Evolutionary conservation across 371 early-diverging fungal genomes (phyloP), one percentile per base, ranked within the genome.

Genomic region (Synchytrium microbalum): DNA sequence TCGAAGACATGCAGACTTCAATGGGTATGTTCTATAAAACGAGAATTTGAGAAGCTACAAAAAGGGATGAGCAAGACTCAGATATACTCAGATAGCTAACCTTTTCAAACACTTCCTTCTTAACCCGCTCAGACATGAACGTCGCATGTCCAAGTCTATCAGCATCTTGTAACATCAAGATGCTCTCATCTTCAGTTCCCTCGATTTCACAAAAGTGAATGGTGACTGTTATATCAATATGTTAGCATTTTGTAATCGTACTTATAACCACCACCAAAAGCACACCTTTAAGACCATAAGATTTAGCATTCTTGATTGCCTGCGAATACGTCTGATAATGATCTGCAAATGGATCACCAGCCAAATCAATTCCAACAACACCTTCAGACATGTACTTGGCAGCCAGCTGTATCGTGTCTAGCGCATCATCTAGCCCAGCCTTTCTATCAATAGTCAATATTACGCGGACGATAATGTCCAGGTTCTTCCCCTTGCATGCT

Each of bases 1-100:
- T 87, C n/a, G 84, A 83, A 5, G 86, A 82, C 78, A 86, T 76
- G 64, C 87, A 87, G 0, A 84, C 72, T 64, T 87, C 87, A 27
- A 87, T 67, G 3, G 84, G 84, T 26, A 83, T 78, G 19, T 67
- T 46, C 46, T 38, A 38, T 38, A 5, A 38, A 38, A 19, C n/a
- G n/a, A n/a, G n/a, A n/a, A n/a, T n/a, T n/a, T n/a, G n/a, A n/a
- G n/a, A n/a, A n/a, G n/a, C n/a, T n/a, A n/a, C n/a, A n/a, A n/a
- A n/a, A n/a, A n/a, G n/a, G n/a, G n/a, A n/a, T n/a, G n/a, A n/a
- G n/a, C n/a, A n/a, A n/a, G n/a, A n/a, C n/a, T n/a, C n/a, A n/a
- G n/a, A n/a, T n/a, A n/a, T n/a, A n/a, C n/a, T n/a, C n/a, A n/a
- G 19, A 19, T 38, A 19, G 46, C 10, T 38, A 5, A 38, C 46